Evolutionary conservation across 495 filamentous ascomycete genomes (phyloP).

Genomic region (Niebla homalea): DNA sequence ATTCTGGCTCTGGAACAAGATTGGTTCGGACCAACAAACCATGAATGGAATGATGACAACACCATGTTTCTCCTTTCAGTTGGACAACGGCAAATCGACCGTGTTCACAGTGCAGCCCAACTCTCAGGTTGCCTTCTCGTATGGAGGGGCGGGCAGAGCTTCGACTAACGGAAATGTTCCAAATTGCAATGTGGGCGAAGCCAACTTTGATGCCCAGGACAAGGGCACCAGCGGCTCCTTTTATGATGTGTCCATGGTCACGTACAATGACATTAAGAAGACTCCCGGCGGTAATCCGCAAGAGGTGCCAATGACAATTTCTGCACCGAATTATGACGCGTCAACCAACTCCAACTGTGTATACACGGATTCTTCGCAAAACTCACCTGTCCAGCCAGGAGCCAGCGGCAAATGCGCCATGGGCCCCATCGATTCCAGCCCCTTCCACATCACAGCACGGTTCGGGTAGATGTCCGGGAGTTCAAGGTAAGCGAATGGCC

Average conservation of each 20-base stretch:
- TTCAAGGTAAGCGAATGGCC: neutral
- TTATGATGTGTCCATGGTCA: conserved; percentile 13
- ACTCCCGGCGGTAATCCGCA: conserved; percentile 5
- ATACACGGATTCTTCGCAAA: neutral
- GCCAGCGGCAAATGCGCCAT: neutral
- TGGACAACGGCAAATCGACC: conserved; percentile 23
- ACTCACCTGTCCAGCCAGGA: neutral
- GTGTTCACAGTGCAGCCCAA: conserved; percentile 37
- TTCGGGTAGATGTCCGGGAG: neutral
- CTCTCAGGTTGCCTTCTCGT: conserved; percentile 22
- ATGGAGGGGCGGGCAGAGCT: conserved; percentile 17
- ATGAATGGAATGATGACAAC: conserved; percentile 31
- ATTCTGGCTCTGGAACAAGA: conserved; percentile 41
- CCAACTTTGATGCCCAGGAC: conserved; percentile 26
- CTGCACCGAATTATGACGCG: neutral
- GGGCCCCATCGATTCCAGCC: conserved; percentile 1
- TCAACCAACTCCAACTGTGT: conserved; percentile 3
- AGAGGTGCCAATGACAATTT: conserved; percentile 3
- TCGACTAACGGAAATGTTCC: conserved; percentile 23
- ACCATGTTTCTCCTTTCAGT: conserved; percentile 28
- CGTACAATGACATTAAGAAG: conserved; percentile 8
- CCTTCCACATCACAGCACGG: neutral
- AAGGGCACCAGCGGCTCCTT: conserved; percentile 7
- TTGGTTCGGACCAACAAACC: conserved; percentile 25
- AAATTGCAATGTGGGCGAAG: conserved; percentile 39